These are phyloP conservation scores for Achaetomiella virescens DNA, from an alignment of 495 filamentous ascomycete genomes.

Conservation along the genomic window DNA sequence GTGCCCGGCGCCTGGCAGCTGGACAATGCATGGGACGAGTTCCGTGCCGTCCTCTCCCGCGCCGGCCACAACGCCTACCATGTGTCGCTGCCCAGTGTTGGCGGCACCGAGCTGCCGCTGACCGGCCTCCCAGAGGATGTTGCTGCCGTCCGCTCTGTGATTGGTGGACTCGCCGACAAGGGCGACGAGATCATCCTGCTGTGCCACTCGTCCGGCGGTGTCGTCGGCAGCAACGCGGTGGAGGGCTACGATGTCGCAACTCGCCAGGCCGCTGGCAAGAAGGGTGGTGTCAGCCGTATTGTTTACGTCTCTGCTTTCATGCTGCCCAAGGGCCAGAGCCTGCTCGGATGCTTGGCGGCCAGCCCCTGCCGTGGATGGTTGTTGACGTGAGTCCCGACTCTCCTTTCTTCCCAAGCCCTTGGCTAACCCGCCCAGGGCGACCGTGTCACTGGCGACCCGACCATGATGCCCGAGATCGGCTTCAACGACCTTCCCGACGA, in stretches of 20 bases:
- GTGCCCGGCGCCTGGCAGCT: slow-evolving; percentile 7
- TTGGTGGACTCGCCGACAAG: neutral
- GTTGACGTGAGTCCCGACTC: neutral
- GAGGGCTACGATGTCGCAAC: neutral
- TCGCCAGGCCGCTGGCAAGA: slow-evolving; percentile 1
- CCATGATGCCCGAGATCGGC: slow-evolving; percentile 6
- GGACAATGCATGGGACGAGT: neutral
- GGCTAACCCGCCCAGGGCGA: neutral
- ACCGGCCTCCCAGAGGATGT: slow-evolving; percentile 4
- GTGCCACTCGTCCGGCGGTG: slow-evolving; percentile 4
- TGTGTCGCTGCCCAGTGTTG: neutral
- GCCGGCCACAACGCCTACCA: neutral
- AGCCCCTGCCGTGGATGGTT: slow-evolving; percentile 4
- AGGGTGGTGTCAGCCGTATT: slow-evolving; percentile 1
- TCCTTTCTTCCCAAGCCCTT: neutral
- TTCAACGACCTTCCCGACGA: slow-evolving; percentile 8
- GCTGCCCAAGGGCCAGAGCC: slow-evolving; percentile 3
- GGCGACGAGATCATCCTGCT: slow-evolving; percentile 7
- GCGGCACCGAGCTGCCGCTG: slow-evolving; percentile 3
- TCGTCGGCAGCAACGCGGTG: slow-evolving; percentile 7
- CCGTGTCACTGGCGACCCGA: slow-evolving; percentile 5
- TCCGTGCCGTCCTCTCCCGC: slow-evolving; percentile 1
- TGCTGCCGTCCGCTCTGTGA: neutral
- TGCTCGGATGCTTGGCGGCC: slow-evolving; percentile 1
- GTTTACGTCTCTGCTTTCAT: slow-evolving; percentile 5